Conservation (phyloP, 2,329 filamentous ascomycete species). For the Pseudopithomyces chartarum region DNA sequence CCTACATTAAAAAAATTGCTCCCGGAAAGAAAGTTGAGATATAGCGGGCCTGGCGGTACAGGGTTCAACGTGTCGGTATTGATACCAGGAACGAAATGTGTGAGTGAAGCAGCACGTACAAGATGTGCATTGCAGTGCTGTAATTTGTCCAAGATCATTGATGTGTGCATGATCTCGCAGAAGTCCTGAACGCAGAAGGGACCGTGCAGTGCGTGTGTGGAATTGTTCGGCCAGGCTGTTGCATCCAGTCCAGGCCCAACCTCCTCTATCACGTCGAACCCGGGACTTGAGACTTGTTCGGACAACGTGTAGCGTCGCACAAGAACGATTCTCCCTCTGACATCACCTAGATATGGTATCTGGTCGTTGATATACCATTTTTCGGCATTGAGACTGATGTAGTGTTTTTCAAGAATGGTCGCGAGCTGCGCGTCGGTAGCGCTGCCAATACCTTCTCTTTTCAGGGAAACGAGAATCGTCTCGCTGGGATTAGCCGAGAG, state of each 20-base stretch:
- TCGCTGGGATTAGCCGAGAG: slow-evolving; percentile 79
- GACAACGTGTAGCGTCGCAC: slow-evolving; percentile 76
- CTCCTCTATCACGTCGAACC: not conserved
- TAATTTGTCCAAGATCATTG: slow-evolving; percentile 82
- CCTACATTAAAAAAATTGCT: slow-evolving; percentile 92
- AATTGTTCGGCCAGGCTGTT: slow-evolving; percentile 84
- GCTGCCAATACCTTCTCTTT: slow-evolving; percentile 85
- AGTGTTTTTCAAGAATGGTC: slow-evolving; percentile 73
- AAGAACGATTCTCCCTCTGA: slow-evolving; percentile 81
- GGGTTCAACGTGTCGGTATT: slow-evolving; percentile 46
- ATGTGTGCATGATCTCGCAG: slow-evolving; percentile 79
- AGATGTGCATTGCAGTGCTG: slow-evolving; percentile 74
- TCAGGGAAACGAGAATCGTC: slow-evolving; percentile 83
- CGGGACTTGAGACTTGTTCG: no score
- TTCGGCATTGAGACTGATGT: slow-evolving; percentile 60
- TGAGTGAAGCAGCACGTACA: slow-evolving; percentile 62
- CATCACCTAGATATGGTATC: slow-evolving; percentile 78
- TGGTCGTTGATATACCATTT: slow-evolving; percentile 77
- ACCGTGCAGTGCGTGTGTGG: slow-evolving; percentile 74
- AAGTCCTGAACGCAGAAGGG: slow-evolving; percentile 90
- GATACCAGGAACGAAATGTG: slow-evolving; percentile 46
- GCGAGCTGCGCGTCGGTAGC: slow-evolving; percentile 80
- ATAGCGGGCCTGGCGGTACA: slow-evolving; percentile 67
- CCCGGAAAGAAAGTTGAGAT: slow-evolving; percentile 87
- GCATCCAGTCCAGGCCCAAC: slow-evolving; percentile 61